These are phyloP conservation scores for Wickerhamiella infanticola DNA, from an alignment of 1,139 yeast genomes.

Conservation along the genomic window DNA sequence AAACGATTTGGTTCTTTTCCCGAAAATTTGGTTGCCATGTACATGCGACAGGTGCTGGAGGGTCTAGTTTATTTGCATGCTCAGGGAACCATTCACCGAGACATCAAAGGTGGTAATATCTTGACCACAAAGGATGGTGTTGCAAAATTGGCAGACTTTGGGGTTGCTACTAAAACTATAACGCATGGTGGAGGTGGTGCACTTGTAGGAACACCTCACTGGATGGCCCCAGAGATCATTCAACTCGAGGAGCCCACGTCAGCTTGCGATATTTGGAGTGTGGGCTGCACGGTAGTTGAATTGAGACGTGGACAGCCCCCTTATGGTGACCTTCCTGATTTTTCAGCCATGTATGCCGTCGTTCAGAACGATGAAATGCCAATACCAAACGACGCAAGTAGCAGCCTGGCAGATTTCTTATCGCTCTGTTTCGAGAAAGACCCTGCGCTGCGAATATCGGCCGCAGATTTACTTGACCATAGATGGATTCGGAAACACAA, in stretches of 20 bases:
- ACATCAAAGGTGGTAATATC: constrained; percentile 67
- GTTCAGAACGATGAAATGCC: constrained; percentile 65
- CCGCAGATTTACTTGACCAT: constrained; percentile 41
- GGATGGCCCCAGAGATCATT: constrained; percentile 76
- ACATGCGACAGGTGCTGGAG: constrained; percentile 52
- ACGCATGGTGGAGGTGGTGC: constrained; percentile 9
- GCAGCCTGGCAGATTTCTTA: constrained; percentile 40
- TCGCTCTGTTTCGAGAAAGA: constrained; percentile 66
- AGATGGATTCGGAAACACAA: constrained; percentile 37
- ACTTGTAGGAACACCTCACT: constrained; percentile 56
- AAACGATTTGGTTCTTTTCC: constrained; percentile 37
- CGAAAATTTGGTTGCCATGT: constrained; percentile 44
- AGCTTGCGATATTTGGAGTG: constrained; percentile 62
- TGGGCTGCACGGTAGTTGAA: constrained; percentile 88
- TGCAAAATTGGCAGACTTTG: constrained; percentile 65
- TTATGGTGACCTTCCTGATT: constrained; percentile 61
- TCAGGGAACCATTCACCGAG: constrained; percentile 65
- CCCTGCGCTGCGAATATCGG: constrained; percentile 44
- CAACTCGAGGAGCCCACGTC: constrained; percentile 69
- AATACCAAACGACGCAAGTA: constrained; percentile 46
- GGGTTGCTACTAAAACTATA: constrained; percentile 43
- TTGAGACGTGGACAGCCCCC: constrained; percentile 80
- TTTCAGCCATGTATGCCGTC: constrained; percentile 85
- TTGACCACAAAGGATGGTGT: constrained; percentile 42
- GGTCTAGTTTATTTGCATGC: constrained; percentile 59